These are phyloP conservation scores for Mallotus japonicus DNA, from an alignment of 441 rosid species.

Conservation along the genomic window DNA sequence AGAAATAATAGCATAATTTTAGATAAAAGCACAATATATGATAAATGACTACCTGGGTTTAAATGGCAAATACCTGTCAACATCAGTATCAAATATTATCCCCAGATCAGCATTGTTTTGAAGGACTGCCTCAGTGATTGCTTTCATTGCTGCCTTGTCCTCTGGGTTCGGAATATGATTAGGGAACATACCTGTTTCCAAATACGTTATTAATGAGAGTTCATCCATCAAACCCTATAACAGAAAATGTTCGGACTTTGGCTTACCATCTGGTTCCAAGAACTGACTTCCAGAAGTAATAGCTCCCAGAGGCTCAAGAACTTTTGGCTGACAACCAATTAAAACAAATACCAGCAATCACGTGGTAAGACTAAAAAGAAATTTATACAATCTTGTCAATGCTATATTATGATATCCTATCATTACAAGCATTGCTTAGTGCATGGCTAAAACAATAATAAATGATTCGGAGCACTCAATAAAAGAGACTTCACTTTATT, in stretches of 20 bases:
- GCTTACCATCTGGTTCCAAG: constrained; percentile 93
- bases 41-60: constrained; percentile 17
- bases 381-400: not conserved
- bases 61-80: constrained; percentile 64
- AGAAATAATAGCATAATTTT: constrained; percentile 9
- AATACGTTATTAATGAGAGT: constrained; percentile 5
- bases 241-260: constrained; percentile 13
- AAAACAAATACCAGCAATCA: constrained; percentile 16
- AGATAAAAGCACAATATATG: not conserved
- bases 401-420: too few species aligned
- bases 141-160: constrained; percentile 93
- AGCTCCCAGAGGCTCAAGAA: constrained; percentile 96
- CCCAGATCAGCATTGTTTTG: constrained; percentile 91
- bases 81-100: constrained; percentile 98
- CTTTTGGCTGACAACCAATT: constrained; percentile 63
- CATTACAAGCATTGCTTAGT: too few species aligned
- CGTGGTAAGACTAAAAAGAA: not conserved
- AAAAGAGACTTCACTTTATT: not conserved
- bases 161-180: constrained; percentile 99
- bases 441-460: too few species aligned
- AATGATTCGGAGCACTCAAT: not conserved
- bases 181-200: constrained; percentile 77
- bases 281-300: constrained; percentile 89
- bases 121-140: constrained; percentile 84
- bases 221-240: constrained; percentile 7